Conservation (phyloP, 2,329 filamentous ascomycete genomes). For the Trichoderma aggressivum region DNA sequence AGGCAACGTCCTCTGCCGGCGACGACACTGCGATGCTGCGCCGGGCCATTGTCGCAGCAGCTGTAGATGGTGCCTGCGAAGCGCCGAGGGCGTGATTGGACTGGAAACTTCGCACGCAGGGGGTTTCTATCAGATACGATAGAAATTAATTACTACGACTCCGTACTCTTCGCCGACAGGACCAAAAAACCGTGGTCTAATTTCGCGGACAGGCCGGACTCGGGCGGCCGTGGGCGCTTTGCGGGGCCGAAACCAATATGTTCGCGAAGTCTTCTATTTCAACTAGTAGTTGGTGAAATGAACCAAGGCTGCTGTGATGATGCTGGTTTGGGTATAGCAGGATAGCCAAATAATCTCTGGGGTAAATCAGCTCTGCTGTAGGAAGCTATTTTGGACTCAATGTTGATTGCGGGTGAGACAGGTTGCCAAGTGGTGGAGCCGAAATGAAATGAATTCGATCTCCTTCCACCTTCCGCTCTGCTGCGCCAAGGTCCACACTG, state of each 20-base stretch:
- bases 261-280: slow-evolving; percentile 9
- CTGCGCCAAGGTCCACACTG: slow-evolving; percentile 8
- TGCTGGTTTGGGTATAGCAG: slow-evolving; percentile 14
- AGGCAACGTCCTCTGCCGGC: not conserved
- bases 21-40: not conserved
- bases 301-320: slow-evolving; percentile 10
- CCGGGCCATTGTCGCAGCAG: slow-evolving; percentile 1
- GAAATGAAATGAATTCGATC: slow-evolving; percentile 15
- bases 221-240: not conserved
- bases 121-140: slow-evolving; percentile 15
- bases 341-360: slow-evolving; percentile 6
- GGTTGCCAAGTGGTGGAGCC: not conserved
- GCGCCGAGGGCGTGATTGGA: slow-evolving; percentile 2
- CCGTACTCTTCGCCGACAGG: not conserved
- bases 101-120: slow-evolving; percentile 14
- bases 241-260: slow-evolving; percentile 7
- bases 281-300: slow-evolving; percentile 3
- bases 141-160: slow-evolving; percentile 12
- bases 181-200: slow-evolving; percentile 17
- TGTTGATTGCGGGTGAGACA: slow-evolving; percentile 7
- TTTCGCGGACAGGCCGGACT: slow-evolving; percentile 23
- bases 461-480: slow-evolving; percentile 9
- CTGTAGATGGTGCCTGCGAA: not conserved
- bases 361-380: slow-evolving; percentile 6
- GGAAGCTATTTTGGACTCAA: not conserved